Evolutionary conservation across 78 protist genomes (phyloP), one percentile per base, ranked within the genome.

Genomic region (Ministeria vibrans): DNA sequence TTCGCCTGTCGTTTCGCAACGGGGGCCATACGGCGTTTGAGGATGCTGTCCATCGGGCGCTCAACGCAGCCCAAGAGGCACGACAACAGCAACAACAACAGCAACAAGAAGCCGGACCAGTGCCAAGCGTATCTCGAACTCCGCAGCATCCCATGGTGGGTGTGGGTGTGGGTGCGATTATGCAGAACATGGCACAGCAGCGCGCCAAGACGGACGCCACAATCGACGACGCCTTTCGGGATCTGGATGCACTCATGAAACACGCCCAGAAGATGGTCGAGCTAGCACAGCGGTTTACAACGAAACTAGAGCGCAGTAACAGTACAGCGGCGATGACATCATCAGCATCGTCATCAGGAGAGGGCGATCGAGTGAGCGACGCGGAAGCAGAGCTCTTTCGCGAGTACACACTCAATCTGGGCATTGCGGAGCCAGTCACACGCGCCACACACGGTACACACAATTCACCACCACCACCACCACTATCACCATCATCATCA

Each of bases 391-490:
- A 3, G 3, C 39, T 61, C 46, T 62, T 78, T 11, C 44, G 28
- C 6, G 38, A 2, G 55, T 44, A 44, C 43, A 61, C 78, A 25
- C 3, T 7, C 41, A 28, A 5, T 7, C 4, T 79, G 34, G 88
- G 88, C 51, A 84, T 84, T 2, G 49, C 62, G 46, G 1, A 13
- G 30, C 88, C 88, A 4, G 88, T 84, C 71, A 84, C 88, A n/a
- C n/a, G n/a, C 9, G 55, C n/a, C 15, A 49, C 55, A 15, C 55
- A 49, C 9, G 55, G 9, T 15, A 49, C 9, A 9, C 55, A 49
- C 9, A 49, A 49, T 15, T 9, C 9, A 49, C 9, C 9, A 49
- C 15, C 9, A 49, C 9, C n/a, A 9, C n/a, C 9, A 15, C 9
- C n/a, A 49, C n/a, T 49, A 20, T 49, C n/a, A 49, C n/a, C 55